Percentiles rank a stretch among this genome's conserved stretches.
Conservation (phyloP, 1,284 basidiomycete species). For the Paramarasmius palmivorus region DNA sequence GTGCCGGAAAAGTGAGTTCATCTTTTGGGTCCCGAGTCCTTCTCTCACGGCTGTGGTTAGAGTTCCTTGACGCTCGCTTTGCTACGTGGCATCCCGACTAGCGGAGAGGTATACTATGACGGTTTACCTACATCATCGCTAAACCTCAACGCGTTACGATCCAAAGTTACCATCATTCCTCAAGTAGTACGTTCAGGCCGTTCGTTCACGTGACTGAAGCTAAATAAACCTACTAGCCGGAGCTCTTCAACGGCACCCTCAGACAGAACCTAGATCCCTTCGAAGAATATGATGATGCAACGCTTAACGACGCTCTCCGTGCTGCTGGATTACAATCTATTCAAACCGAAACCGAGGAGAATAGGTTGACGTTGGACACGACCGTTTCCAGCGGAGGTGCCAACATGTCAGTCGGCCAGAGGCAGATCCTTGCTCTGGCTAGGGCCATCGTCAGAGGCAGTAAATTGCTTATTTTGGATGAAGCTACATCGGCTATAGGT, state of each 20-base stretch:
- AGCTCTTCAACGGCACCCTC: slow-evolving; percentile 46
- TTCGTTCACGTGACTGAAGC: not conserved
- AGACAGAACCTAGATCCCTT: slow-evolving; percentile 57
- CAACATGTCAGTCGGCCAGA: slow-evolving; percentile 51
- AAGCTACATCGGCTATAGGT: slow-evolving; percentile 43
- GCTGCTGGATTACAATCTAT: slow-evolving; percentile 36
- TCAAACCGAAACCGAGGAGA: slow-evolving; percentile 33
- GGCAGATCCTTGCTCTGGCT: slow-evolving; percentile 64
- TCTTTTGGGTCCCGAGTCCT: slow-evolving; percentile 17
- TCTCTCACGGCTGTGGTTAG: too few relatives aligned
- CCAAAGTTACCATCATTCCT: slow-evolving; percentile 64
- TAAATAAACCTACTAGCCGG: slow-evolving; percentile 35
- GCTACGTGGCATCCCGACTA: slow-evolving; percentile 58
- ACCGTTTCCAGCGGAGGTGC: slow-evolving; percentile 40
- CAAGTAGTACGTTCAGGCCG: slow-evolving; percentile 38
- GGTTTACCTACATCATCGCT: slow-evolving; percentile 43
- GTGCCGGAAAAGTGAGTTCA: slow-evolving; percentile 63
- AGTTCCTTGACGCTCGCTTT: slow-evolving; percentile 52
- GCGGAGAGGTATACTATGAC: slow-evolving; percentile 58
- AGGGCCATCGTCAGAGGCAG: slow-evolving; percentile 57
- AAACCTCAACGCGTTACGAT: slow-evolving; percentile 66
- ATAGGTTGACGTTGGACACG: slow-evolving; percentile 26
- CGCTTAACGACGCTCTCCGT: slow-evolving; percentile 38
- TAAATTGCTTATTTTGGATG: slow-evolving; percentile 61
- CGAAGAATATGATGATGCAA: slow-evolving; percentile 54